Evolutionary conservation across 805 yeast species (phyloP), one percentile per base, ranked within the genome.

Genomic region (Kodamaea neixiangensis): DNA sequence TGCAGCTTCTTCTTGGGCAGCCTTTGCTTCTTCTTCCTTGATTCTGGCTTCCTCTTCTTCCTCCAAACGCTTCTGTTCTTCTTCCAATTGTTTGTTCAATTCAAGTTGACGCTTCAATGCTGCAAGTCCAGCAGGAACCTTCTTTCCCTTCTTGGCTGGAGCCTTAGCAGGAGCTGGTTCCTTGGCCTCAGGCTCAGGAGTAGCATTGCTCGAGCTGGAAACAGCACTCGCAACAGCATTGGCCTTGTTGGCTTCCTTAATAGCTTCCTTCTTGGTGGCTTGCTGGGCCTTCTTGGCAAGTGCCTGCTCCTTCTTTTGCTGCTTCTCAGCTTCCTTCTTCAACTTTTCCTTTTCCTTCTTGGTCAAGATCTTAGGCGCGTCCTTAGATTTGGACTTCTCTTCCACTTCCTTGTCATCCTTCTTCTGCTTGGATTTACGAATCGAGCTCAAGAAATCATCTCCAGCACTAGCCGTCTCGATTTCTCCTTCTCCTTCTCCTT

Each of bases 261-360:
- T 80, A 58, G 79, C 82, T 58, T 77, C 81, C 58, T 79, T 82
- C 71, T 81, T 79, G 60, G 77, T 78, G 18, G 81, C 83, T 58
- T 81, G 85, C 58, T 81, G 84, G 39, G 79, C 83, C 71, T 90
- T 91, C 81, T 90, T 91, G 72, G 83, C 86, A 49, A 85, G 87
- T 41, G 97, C 96, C 53, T 84, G 81, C 60, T 89, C 96, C 74
- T 89, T 91, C 86, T 93, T 93, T 70, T 85, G 80, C 60, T 86
- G 89, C 78, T 93, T 93, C 66, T 88, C 96, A 58, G 82, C 83
- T 69, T 92, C 97, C 69, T 93, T 96, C 83, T 89, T 89, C 71
- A 94, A 96, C 75, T 86, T 92, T 75, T 93, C 96, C 73, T 87
- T 88, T 64, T 88, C 98, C 73, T 93, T 91, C 81, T 93, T 94